phyloP scores from a whole-genome alignment of 192 early-diverging fungal species.

The Mortierella claussenii region DNA sequence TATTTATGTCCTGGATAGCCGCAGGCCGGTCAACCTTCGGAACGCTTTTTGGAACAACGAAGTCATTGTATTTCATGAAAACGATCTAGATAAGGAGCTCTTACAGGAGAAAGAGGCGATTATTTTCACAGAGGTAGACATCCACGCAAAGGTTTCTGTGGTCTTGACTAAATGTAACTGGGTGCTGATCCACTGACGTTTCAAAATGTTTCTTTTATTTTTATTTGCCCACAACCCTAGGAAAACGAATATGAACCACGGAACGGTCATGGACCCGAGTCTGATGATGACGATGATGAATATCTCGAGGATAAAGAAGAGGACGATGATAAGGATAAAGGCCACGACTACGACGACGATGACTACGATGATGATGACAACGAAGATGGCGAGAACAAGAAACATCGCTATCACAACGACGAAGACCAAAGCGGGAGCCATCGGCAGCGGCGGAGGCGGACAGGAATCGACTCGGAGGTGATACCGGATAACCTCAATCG shows the following conservation, averaged over 20 bases:
- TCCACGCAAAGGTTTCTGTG: too few relatives aligned
- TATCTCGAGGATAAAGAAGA: conserved; percentile 44
- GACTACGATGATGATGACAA: conserved; percentile 46
- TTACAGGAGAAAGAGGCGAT: conserved; percentile 73
- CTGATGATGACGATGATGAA: conserved; percentile 49
- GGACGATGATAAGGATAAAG: conserved; percentile 40
- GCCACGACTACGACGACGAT: conserved; percentile 37
- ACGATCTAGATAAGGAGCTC: conserved; percentile 79
- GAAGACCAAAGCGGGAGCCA: conserved; percentile 38
- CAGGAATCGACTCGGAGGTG: conserved; percentile 53
- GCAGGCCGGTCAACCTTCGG: conserved; percentile 87
- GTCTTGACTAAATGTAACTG: too few relatives aligned
- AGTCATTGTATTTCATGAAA: conserved; percentile 88
- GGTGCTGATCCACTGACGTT: neutral
- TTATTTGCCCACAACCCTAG: conserved; percentile 4
- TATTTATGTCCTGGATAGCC: conserved; percentile 88
- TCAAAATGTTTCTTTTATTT: neutral
- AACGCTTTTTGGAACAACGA: conserved; percentile 82
- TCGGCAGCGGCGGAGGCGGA: conserved; percentile 55
- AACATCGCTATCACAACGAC: conserved; percentile 34
- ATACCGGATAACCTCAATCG: conserved; percentile 42
- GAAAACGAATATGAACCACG: conserved; percentile 52
- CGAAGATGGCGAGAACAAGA: conserved; percentile 40
- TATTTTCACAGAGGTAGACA: conserved; percentile 74
- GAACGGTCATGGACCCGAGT: conserved; percentile 32